phyloP scores from a whole-genome alignment of 192 early-diverging fungal species.

The Lobosporangium transversale region DNA sequence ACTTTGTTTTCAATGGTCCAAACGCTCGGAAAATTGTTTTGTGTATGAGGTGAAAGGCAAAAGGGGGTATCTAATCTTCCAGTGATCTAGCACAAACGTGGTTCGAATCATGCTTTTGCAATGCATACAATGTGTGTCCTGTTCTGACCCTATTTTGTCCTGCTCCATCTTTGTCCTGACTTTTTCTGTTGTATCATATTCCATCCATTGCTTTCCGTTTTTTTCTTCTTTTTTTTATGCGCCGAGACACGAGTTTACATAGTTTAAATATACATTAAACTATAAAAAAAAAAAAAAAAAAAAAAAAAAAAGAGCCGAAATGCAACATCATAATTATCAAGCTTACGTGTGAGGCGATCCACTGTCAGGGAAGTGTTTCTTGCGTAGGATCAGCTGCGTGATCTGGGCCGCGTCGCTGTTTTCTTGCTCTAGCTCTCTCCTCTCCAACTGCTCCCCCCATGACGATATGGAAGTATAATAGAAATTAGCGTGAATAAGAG shows the following conservation, averaged over 20 bases:
- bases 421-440: conserved; percentile 53
- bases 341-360: conserved; percentile 56
- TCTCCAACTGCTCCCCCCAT: conserved; percentile 37
- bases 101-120: too few species aligned
- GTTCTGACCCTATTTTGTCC: too few species aligned
- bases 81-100: too few species aligned
- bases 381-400: conserved; percentile 58
- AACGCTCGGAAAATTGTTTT: too few species aligned
- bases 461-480: background rate
- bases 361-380: conserved; percentile 66
- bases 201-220: background rate
- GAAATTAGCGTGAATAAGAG: too few species aligned
- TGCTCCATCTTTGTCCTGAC: background rate
- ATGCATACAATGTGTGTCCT: too few species aligned
- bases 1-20: too few species aligned
- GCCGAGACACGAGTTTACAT: background rate
- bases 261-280: too few species aligned
- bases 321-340: background rate
- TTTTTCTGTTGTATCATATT: too few species aligned
- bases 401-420: conserved; percentile 57
- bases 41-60: too few species aligned
- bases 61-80: too few species aligned
- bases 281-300: too few species aligned
- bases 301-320: background rate
- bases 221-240: conserved; percentile 4